A percentile compares a stretch with the other conserved stretches of the same genome.
Evolutionary conservation across 257 asterid genomes (phyloP).

Genomic region (Petunia secreta): DNA sequence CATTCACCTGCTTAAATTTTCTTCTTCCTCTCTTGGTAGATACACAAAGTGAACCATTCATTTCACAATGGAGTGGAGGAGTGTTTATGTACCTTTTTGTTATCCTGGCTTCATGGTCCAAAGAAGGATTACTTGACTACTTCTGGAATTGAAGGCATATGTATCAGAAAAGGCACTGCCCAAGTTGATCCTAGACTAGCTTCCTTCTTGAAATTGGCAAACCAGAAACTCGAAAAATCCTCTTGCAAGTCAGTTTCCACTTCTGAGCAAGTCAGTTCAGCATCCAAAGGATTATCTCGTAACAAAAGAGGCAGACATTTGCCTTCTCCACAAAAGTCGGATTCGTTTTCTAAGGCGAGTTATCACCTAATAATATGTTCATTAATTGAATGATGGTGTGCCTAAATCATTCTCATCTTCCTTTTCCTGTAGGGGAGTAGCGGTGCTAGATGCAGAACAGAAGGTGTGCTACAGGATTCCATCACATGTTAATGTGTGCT

Average conservation of each 20-base stretch:
- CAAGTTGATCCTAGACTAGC: slow-evolving; percentile 46
- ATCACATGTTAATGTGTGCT: slow-evolving; percentile 22
- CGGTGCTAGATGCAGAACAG: not conserved
- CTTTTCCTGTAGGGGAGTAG: slow-evolving; percentile 21
- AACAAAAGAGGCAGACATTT: slow-evolving; percentile 23
- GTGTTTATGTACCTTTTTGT: slow-evolving; percentile 58
- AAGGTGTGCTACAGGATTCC: slow-evolving; percentile 25
- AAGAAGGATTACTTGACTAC: slow-evolving; percentile 42
- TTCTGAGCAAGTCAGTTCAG: slow-evolving; percentile 9
- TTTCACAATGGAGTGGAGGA: slow-evolving; percentile 52
- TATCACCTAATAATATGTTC: not conserved
- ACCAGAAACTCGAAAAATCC: slow-evolving; percentile 40
- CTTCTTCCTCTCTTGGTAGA: slow-evolving; percentile 37
- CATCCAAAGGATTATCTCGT: slow-evolving; percentile 4
- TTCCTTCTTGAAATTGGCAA: slow-evolving; percentile 44
- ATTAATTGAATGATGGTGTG: not conserved
- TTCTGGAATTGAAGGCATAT: slow-evolving; percentile 43
- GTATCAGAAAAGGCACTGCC: slow-evolving; percentile 29
- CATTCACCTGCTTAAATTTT: slow-evolving; percentile 2
- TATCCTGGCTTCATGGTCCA: slow-evolving; percentile 63
- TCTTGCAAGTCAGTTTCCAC: not conserved
- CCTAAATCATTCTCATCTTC: slow-evolving; percentile 16
- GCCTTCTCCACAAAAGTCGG: slow-evolving; percentile 13
- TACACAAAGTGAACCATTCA: slow-evolving; percentile 44
- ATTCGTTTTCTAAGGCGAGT: slow-evolving; percentile 28